A percentile compares a stretch with the other conserved stretches of the same genome.
phyloP scores from a whole-genome alignment of 148 eudicot genomes.

The Agrostemma githago region DNA sequence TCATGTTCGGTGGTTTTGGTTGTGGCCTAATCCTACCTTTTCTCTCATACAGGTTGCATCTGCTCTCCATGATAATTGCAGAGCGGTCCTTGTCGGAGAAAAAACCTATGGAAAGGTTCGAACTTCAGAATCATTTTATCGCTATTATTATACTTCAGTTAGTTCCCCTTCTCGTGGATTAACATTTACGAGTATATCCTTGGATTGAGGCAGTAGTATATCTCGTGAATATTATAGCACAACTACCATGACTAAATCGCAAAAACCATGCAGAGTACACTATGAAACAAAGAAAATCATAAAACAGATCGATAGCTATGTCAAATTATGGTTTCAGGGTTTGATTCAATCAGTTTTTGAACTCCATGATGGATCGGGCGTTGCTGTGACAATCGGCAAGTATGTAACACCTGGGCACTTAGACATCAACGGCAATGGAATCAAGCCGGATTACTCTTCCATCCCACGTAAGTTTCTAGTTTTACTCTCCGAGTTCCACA shows the following conservation, averaged over 20 bases:
- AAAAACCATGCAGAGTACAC: not conserved
- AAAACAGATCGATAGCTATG: not conserved
- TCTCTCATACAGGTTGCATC: slow-evolving; percentile 69
- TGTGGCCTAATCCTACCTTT: slow-evolving; percentile 26
- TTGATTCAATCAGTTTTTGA: slow-evolving; percentile 95
- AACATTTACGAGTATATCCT: too few relatives aligned
- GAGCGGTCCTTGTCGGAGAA: slow-evolving; percentile 90
- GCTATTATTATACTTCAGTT: not conserved
- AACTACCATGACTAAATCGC: not conserved
- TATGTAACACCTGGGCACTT: slow-evolving; percentile 77
- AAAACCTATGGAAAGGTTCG: slow-evolving; percentile 87
- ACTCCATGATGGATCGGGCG: slow-evolving; percentile 91
- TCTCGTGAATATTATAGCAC: too few relatives aligned
- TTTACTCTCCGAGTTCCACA: not conserved
- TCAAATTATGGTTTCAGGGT: slow-evolving; percentile 43
- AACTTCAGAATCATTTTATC: not conserved
- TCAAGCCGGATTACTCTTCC: slow-evolving; percentile 71
- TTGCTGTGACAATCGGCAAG: slow-evolving; percentile 86
- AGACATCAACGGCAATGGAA: slow-evolving; percentile 89
- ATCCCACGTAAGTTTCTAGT: slow-evolving; percentile 55
- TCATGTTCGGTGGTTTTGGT: slow-evolving; percentile 7
- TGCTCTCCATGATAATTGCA: slow-evolving; percentile 97
- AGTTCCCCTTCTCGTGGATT: not conserved
- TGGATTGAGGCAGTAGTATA: too few relatives aligned
- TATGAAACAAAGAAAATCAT: not conserved